Evolutionary conservation across 495 filamentous ascomycete genomes (phyloP).

Genomic region (Sporormia fimetaria): DNA sequence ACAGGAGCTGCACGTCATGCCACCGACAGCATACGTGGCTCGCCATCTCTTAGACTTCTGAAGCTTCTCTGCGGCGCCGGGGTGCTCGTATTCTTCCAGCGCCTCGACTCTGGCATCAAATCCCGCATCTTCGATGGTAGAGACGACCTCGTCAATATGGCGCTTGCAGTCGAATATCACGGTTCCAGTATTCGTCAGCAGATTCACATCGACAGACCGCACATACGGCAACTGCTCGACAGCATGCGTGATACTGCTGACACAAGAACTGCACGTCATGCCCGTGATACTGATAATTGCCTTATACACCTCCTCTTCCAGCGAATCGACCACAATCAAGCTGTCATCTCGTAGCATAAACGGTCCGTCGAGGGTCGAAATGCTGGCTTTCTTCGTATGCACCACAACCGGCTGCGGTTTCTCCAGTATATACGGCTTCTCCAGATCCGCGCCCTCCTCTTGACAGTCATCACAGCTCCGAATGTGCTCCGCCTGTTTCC

Average conservation of each 20-base stretch:
- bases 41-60: conserved; percentile 24
- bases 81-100: conserved; percentile 26
- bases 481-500: conserved; percentile 19
- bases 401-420: conserved; percentile 7
- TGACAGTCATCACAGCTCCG: conserved; percentile 24
- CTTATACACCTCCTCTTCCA: conserved; percentile 23
- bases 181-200: conserved; percentile 48
- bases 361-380: neutral
- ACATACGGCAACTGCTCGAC: conserved; percentile 43
- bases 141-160: conserved; percentile 37
- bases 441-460: conserved; percentile 11
- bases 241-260: conserved; percentile 42
- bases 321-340: conserved; percentile 16
- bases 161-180: conserved; percentile 38
- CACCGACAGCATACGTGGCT: conserved; percentile 59
- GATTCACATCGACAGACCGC: conserved; percentile 43
- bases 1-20: conserved; percentile 80
- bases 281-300: conserved; percentile 45
- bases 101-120: conserved; percentile 44
- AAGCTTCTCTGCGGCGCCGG: neutral
- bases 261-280: conserved; percentile 58
- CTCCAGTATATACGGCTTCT: neutral
- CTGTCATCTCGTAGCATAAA: conserved; percentile 1
- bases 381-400: conserved; percentile 1
- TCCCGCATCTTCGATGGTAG: conserved; percentile 44